Evolutionary conservation across 2,329 filamentous ascomycete genomes (phyloP), one percentile per base, ranked within the genome.

Genomic region (Pseudogymnoascus destructans): DNA sequence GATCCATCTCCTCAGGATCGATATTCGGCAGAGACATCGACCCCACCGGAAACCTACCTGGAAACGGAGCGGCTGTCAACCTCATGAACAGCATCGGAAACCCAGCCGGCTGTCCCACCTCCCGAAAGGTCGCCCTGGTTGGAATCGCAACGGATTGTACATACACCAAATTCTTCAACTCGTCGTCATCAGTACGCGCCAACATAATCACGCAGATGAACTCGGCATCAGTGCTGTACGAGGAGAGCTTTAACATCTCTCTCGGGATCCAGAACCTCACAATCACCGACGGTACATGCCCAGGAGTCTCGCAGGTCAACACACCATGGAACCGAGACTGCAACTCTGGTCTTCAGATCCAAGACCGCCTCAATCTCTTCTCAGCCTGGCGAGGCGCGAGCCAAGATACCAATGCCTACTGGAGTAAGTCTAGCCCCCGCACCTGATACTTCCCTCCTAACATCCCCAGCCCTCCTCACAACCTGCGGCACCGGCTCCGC

Each of bases 121-220:
- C 89, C n/a, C 83, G 90, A 64, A 95, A 87, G 71, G 89, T 98
- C 15, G 93, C 93, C 0, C 77, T 97, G 38, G 82, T 98, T 21
- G 93, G 93, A 25, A 83, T 97, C 35, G 93, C 90, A 7, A 93
- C 90, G 0, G 93, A 98, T 71, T 98, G 93, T 75, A 87, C 82
- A 7, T 97, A 97, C 69, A 89, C 85, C 36, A 75, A 75, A 1
- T 77, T 77, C 3, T 95, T 96, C 70, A 79, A 84, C 61, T 79
- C 77, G 19, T 79, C 79, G 42, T 75, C 80, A 56, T 75, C 80
- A n/a, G 79, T 85, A 21, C 79, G 84, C 59, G 71, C 79, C 61
- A 93, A 93, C 69, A 79, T 98, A 62, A 90, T 98, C 65, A 77
- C 76, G 57, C 78, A 89, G 68, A 86, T 98, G 70, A 96, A 95